phyloP scores from a whole-genome alignment of 1,284 basidiomycete genomes.

The Papiliotrema fonsecae region DNA sequence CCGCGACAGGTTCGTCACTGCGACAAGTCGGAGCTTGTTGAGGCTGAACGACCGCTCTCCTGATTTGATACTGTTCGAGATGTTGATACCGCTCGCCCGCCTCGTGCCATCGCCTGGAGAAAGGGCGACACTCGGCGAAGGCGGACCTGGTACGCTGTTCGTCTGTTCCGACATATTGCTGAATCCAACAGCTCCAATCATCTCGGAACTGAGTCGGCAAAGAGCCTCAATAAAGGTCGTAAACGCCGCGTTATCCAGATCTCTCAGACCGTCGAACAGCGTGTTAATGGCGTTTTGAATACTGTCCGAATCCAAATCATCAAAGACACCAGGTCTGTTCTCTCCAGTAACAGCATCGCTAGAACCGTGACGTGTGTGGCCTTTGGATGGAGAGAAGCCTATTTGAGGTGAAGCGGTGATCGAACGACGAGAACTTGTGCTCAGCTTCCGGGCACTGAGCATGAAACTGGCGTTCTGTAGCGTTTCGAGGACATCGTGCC shows the following conservation, averaged over 20 bases:
- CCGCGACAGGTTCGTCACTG: slow-evolving; percentile 75
- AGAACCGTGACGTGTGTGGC: not conserved
- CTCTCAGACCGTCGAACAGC: slow-evolving; percentile 76
- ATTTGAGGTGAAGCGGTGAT: slow-evolving; percentile 12
- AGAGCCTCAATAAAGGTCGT: slow-evolving; percentile 73
- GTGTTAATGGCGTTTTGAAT: slow-evolving; percentile 68
- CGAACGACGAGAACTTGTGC: slow-evolving; percentile 10
- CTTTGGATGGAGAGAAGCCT: slow-evolving; percentile 1
- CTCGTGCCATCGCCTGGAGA: slow-evolving; percentile 49
- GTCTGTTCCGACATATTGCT: not conserved
- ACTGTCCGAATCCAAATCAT: slow-evolving; percentile 70
- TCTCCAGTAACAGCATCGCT: slow-evolving; percentile 1
- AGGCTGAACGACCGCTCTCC: slow-evolving; percentile 67
- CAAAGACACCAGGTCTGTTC: slow-evolving; percentile 23
- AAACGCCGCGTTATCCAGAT: slow-evolving; percentile 77
- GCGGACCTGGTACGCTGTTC: slow-evolving; percentile 9
- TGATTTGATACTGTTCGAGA: slow-evolving; percentile 65
- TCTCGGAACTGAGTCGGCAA: slow-evolving; percentile 78
- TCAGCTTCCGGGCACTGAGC: slow-evolving; percentile 55
- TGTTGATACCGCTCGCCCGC: slow-evolving; percentile 75
- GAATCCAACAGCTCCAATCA: slow-evolving; percentile 70
- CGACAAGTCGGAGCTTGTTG: slow-evolving; percentile 72
- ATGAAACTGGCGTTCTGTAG: slow-evolving; percentile 91
- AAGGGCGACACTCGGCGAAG: slow-evolving; percentile 15
- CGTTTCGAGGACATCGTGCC: slow-evolving; percentile 85